Evolutionary conservation across 768 basidiomycete genomes (phyloP), one percentile per base, ranked within the genome.

Genomic region (Rhodotorula paludigena): DNA sequence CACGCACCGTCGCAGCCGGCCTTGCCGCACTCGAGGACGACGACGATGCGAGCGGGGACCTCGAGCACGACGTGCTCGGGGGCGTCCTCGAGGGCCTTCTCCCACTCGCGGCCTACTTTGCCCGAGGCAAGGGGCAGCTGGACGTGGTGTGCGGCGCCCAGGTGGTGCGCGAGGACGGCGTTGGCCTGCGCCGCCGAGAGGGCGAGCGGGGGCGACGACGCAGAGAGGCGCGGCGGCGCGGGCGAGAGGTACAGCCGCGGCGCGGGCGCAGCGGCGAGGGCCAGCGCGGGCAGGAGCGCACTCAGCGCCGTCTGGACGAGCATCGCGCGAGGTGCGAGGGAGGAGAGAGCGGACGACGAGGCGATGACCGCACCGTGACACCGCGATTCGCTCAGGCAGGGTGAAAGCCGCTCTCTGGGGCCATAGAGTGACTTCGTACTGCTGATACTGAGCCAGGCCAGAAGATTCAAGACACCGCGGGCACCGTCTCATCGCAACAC

Each of bases 161-260:
- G 59, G 56, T 66, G 68, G 59, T 69, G 64, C 5, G 72, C 72
- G 49, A 73, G 57, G 28, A 63, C 49, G 3, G 72, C 72, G 65
- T 73, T 73, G 39, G 72, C 42, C 45, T 73, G 64, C 0, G 63
- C 61, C 6, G 71, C 61, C 7, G 52, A 53, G 38, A 65, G 53
- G 32, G 23, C 14, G 30, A 41, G n/a, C 0, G 42, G 32, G 4
- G 54, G 47, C 5, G 36, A 28, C 15, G 57, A 21, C 3, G 25
- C 3, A 1, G 60, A 44, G 16, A 56, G 42, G 3, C 47, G 56
- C 7, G 62, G 53, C 5, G 53, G 44, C 30, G 61, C 30, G 10
- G 51, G 44, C 12, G 57, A 25, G 33, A 68, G 39, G 57, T 54
- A 63, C 11, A 63, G 44, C 33, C 59, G 57, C 11, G 53, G 53